These are phyloP conservation scores for Boletellus ananas DNA, from an alignment of 768 basidiomycete genomes.

Conservation along the genomic window DNA sequence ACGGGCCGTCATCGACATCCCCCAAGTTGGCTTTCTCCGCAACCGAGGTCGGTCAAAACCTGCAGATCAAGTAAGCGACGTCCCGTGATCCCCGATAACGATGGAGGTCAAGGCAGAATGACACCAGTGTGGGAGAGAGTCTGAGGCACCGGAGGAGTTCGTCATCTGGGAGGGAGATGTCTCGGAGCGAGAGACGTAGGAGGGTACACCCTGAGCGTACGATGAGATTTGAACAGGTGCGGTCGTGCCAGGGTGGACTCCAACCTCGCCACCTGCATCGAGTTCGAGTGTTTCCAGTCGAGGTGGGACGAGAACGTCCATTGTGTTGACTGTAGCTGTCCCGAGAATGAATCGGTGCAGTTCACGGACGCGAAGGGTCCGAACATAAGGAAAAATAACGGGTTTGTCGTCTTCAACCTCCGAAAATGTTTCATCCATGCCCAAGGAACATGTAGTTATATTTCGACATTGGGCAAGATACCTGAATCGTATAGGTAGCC, in stretches of 20 bases:
- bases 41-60: neutral
- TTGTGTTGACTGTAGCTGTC: neutral
- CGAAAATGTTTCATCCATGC: constrained; percentile 2
- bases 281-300: constrained; percentile 18
- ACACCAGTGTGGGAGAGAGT: constrained; percentile 7
- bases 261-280: constrained; percentile 3
- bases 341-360: neutral
- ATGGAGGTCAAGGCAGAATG: constrained; percentile 4
- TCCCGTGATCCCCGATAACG: constrained; percentile 14
- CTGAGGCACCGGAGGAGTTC: constrained; percentile 18
- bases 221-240: constrained; percentile 15
- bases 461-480: constrained; percentile 13
- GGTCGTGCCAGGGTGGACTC: constrained; percentile 8
- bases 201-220: constrained; percentile 15
- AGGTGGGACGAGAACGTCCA: constrained; percentile 15
- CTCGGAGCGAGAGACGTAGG: constrained; percentile 9
- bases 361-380: constrained; percentile 15
- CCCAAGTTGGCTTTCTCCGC: too few relatives aligned
- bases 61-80: constrained; percentile 2
- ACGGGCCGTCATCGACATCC: neutral
- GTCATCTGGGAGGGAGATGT: constrained; percentile 10
- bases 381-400: constrained; percentile 8
- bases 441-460: constrained; percentile 17
- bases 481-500: neutral
- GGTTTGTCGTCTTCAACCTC: too few relatives aligned